A percentile compares a stretch with the other conserved stretches of the same genome.
These are phyloP conservation scores for Thraustochytrium sp. DNA, from an alignment of 352 stramenopile species.

Conservation along the genomic window DNA sequence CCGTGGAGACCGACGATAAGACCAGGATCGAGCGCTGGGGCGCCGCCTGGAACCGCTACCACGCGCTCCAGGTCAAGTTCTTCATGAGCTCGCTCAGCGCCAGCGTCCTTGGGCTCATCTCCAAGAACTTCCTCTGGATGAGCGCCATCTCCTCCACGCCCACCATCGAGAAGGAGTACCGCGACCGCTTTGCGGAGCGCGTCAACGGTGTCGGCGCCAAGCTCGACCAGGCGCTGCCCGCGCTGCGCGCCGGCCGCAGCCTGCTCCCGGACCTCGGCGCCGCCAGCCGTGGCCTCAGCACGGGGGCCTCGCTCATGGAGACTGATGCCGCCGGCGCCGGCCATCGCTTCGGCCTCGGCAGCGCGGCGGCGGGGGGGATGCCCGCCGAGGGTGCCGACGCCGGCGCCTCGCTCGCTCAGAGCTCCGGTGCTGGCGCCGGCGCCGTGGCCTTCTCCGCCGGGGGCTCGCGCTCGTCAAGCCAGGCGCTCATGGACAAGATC, in stretches of 20 bases:
- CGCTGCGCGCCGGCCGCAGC: background rate
- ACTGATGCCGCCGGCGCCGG: too few species aligned
- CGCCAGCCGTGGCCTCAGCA: too few species aligned
- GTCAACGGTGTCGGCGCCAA: constrained; percentile 75
- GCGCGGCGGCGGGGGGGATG: too few species aligned
- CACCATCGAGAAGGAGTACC: constrained; percentile 77
- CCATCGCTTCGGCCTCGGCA: too few species aligned
- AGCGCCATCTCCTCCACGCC: constrained; percentile 72
- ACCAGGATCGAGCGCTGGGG: constrained; percentile 90
- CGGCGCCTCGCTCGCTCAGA: too few species aligned
- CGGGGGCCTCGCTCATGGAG: too few species aligned
- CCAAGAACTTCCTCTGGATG: constrained; percentile 82
- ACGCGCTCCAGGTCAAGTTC: constrained; percentile 74
- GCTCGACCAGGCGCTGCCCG: constrained; percentile 53
- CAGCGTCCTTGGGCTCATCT: constrained; percentile 73
- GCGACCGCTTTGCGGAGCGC: constrained; percentile 76
- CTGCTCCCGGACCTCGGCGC: too few species aligned
- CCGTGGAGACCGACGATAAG: constrained; percentile 82
- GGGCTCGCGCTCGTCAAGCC: background rate
- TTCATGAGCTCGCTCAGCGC: constrained; percentile 78
- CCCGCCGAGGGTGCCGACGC: too few species aligned
- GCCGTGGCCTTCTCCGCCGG: background rate
- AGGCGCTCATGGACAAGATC: background rate
- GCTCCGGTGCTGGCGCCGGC: too few species aligned
- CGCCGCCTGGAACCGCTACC: constrained; percentile 83